Evolutionary conservation across 2,329 filamentous ascomycete genomes (phyloP).

Genomic region (Hypoxylon sp.): DNA sequence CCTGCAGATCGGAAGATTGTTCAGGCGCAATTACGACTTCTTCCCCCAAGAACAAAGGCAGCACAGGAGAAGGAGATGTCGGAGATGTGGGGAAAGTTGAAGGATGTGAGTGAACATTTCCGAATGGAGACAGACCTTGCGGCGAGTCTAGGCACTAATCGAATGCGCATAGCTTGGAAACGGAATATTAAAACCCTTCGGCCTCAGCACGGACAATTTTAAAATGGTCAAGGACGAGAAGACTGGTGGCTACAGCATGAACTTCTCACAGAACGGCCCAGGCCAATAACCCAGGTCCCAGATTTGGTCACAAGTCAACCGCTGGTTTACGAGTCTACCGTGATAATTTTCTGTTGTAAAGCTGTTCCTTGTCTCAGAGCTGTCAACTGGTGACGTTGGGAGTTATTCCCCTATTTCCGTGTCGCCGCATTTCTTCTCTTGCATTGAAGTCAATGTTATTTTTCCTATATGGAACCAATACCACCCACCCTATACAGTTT

Average conservation of each 20-base stretch:
- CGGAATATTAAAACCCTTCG: constrained; percentile 92
- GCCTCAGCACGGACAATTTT: constrained; percentile 93
- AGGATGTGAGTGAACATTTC: constrained; percentile 69
- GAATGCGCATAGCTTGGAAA: constrained; percentile 79
- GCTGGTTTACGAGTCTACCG: background rate
- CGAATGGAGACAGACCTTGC: background rate
- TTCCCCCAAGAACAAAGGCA: constrained; percentile 79
- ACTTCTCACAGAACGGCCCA: constrained; percentile 72
- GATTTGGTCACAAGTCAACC: background rate
- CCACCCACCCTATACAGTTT: background rate
- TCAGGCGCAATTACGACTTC: constrained; percentile 71
- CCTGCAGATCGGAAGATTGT: constrained; percentile 78
- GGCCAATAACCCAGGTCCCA: constrained; percentile 19
- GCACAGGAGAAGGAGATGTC: constrained; percentile 90
- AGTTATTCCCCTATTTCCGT: background rate
- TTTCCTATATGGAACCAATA: constrained; percentile 7
- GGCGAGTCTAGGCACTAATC: constrained; percentile 33
- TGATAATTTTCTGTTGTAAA: background rate
- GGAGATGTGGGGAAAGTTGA: constrained; percentile 98
- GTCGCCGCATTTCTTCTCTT: background rate
- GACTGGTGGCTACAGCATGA: constrained; percentile 94
- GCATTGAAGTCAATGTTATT: constrained; percentile 3
- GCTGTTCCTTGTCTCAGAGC: background rate
- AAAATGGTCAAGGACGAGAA: constrained; percentile 93
- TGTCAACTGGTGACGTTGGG: background rate